Percentiles rank a stretch among this genome's conserved stretches.
Conservation (phyloP, 306 rosid genomes). For the Vigna reflexopilosa region DNA sequence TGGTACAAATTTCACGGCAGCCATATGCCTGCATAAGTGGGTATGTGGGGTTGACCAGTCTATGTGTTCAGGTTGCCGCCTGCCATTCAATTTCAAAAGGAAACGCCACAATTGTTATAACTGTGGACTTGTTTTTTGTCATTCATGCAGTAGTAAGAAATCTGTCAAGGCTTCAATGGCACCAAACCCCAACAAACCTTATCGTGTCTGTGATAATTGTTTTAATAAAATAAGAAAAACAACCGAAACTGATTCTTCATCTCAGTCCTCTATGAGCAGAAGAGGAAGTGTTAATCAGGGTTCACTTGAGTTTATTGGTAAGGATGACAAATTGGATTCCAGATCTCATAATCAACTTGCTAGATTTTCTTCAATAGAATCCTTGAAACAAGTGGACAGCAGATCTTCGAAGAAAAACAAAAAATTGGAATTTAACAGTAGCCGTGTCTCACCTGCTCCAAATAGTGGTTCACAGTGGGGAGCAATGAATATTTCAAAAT, state of each 20-base stretch:
- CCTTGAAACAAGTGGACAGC: constrained; percentile 88
- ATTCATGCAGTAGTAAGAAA: constrained; percentile 97
- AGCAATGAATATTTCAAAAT: constrained; percentile 80
- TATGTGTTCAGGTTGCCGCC: constrained; percentile 97
- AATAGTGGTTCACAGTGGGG: constrained; percentile 97
- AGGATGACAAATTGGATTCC: constrained; percentile 84
- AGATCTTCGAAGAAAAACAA: constrained; percentile 91
- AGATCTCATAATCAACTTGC: constrained; percentile 80
- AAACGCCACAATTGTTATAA: constrained; percentile 98
- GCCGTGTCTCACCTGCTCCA: constrained; percentile 96
- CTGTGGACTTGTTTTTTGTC: constrained; percentile 98
- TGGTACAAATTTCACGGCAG: constrained; percentile 93
- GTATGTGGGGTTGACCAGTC: constrained; percentile 99
- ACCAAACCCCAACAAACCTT: constrained; percentile 96
- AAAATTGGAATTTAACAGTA: constrained; percentile 94
- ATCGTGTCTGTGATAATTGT: constrained; percentile 98
- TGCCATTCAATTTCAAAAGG: constrained; percentile 93
- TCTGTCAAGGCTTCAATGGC: constrained; percentile 98
- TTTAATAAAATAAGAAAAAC: constrained; percentile 80
- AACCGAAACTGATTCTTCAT: constrained; percentile 73
- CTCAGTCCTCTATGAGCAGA: constrained; percentile 83
- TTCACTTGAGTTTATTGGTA: constrained; percentile 68
- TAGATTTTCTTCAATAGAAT: constrained; percentile 81
- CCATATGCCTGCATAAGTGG: constrained; percentile 99
- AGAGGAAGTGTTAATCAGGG: constrained; percentile 92